Evolutionary conservation across 1,284 basidiomycete genomes (phyloP).

Genomic region (Malassezia sympodialis): DNA sequence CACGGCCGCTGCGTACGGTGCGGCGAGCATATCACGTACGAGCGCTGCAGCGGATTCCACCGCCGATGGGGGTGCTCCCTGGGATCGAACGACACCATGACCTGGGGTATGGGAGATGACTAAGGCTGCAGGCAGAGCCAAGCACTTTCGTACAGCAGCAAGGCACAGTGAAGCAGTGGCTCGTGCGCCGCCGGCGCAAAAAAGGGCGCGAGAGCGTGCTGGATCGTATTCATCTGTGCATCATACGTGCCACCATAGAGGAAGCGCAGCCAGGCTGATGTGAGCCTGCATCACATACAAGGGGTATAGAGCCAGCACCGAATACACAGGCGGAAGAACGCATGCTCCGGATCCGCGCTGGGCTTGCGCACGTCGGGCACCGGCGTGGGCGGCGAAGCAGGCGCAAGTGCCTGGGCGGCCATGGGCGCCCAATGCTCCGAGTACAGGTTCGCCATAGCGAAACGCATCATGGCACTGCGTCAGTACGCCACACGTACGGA

Average conservation of each 20-base stretch:
- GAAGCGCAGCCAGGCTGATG: background rate
- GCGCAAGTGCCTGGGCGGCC: background rate
- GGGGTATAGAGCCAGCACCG: conserved; percentile 1
- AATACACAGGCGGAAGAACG: background rate
- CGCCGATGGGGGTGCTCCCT: conserved; percentile 41
- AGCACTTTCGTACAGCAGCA: background rate
- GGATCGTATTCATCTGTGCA: background rate
- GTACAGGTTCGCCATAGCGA: background rate
- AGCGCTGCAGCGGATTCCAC: conserved; percentile 39
- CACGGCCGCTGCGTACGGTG: conserved; percentile 46
- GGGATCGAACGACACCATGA: conserved; percentile 27
- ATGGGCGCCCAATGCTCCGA: background rate
- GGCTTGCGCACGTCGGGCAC: background rate
- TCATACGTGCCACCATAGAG: background rate
- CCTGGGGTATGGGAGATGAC: background rate
- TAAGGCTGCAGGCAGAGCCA: background rate
- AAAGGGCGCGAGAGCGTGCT: background rate
- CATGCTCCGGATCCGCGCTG: background rate
- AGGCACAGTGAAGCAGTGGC: background rate
- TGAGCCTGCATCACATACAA: background rate
- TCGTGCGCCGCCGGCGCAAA: background rate
- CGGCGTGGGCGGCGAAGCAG: background rate
- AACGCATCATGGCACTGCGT: background rate
- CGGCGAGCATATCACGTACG: conserved; percentile 44
- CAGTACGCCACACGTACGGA: background rate